These are phyloP conservation scores for Lentinula guzmanii DNA, from an alignment of 768 basidiomycete species.

Conservation along the genomic window DNA sequence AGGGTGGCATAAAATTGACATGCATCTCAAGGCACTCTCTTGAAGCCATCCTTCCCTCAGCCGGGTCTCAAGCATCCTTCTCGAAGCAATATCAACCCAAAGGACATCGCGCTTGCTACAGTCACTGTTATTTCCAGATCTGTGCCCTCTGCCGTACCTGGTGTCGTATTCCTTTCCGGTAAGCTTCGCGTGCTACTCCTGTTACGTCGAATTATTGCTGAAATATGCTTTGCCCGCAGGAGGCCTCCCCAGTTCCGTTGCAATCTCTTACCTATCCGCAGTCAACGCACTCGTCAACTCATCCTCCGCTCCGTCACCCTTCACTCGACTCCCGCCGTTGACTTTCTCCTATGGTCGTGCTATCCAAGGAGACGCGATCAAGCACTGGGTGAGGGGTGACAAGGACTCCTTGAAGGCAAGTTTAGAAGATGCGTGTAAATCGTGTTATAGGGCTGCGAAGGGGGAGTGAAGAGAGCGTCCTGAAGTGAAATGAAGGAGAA, in stretches of 20 bases:
- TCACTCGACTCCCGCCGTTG: constrained; percentile 34
- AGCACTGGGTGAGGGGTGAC: constrained; percentile 40
- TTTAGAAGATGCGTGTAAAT: constrained; percentile 36
- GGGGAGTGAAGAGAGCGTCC: constrained; percentile 17
- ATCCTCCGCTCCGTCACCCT: constrained; percentile 25
- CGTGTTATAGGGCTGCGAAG: constrained; percentile 34
- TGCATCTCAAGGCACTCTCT: constrained; percentile 31
- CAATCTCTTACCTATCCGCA: constrained; percentile 34
- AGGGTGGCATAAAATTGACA: neutral
- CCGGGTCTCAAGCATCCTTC: constrained; percentile 37
- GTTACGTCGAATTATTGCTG: neutral
- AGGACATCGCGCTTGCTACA: constrained; percentile 40
- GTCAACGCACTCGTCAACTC: constrained; percentile 31
- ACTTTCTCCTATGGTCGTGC: constrained; percentile 47
- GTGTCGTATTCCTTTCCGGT: constrained; percentile 46
- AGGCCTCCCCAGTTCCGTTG: constrained; percentile 34
- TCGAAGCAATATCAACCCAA: constrained; percentile 26
- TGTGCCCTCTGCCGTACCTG: constrained; percentile 40
- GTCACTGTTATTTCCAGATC: constrained; percentile 38
- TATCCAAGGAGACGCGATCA: constrained; percentile 44
- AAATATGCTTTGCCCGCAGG: constrained; percentile 20
- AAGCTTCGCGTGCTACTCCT: constrained; percentile 8
- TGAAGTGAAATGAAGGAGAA: no score
- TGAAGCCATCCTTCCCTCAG: constrained; percentile 49
- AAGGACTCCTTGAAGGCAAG: constrained; percentile 29